Percentiles rank a stretch among this genome's conserved stretches.
Conservation (phyloP, 129 eudicot genomes). For the Flaveria ramosissima region DNA sequence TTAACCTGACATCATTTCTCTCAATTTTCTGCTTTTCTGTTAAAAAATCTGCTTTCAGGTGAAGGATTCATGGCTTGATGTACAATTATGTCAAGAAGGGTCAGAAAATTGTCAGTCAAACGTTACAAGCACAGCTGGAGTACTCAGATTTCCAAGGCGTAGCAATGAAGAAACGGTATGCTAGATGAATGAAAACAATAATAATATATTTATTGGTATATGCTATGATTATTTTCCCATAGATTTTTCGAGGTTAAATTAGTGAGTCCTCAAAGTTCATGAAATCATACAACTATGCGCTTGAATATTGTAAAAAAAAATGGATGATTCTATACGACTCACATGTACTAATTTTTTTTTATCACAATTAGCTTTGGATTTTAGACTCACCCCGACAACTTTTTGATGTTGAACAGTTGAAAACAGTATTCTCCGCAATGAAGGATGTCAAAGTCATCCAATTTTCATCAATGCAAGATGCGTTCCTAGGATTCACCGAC, state of each 20-base stretch:
- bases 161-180: slow-evolving; percentile 87
- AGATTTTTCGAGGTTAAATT: too few species aligned
- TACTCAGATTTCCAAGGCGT: slow-evolving; percentile 67
- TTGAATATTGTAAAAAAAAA: too few species aligned
- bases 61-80: slow-evolving; percentile 97
- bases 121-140: slow-evolving; percentile 46
- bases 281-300: background rate
- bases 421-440: slow-evolving; percentile 53
- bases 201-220: background rate
- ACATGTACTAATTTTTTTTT: slow-evolving; percentile 3
- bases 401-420: slow-evolving; percentile 54
- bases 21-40: background rate
- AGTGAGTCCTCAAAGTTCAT: background rate
- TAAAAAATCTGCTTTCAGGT: slow-evolving; percentile 46
- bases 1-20: background rate
- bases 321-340: background rate
- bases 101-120: slow-evolving; percentile 69
- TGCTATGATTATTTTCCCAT: background rate
- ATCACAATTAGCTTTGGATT: background rate
- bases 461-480: slow-evolving; percentile 93
- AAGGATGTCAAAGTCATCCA: slow-evolving; percentile 88
- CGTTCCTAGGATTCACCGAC: slow-evolving; percentile 75
- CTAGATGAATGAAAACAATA: slow-evolving; percentile 4
- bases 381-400: slow-evolving; percentile 10
- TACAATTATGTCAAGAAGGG: slow-evolving; percentile 87